Base-by-base conservation (phyloP, 805 yeast species). In the Nakazawaea anatomiae region DNA sequence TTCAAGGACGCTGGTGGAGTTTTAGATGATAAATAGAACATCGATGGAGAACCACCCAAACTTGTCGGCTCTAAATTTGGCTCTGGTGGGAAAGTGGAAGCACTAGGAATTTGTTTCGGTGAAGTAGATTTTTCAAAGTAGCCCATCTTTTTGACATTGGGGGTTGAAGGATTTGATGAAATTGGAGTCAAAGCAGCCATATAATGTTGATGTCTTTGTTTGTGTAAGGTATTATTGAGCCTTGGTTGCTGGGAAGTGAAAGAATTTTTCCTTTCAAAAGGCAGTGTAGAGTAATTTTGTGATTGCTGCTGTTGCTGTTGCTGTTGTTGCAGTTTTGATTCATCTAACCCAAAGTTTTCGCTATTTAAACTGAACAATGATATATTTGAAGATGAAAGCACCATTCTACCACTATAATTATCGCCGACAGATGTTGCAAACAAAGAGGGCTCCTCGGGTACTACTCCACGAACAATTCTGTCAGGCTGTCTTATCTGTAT, bases 21-120 rank as follows among this genome's bases (percentile, higher is more conserved):
- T 48, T 74, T 75, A 25, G 76, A 71, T n/a, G 73, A 68, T 43
- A 80, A 63, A 72, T 79, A 74, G 54, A 79, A 77, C 46, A 77
- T 62, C 4, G 83, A 77, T 1, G 85, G 85, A 0, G 82, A 77
- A 5, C 79, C 81, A 2, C 77, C 75, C 12, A 79, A 46, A 4
- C 82, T 76, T 0, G 75, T 71, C 2, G 85, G 83, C 42, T 67
- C 74, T 48, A 80, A 64, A 48, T 39, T 25, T 11, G 53, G 53
- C 43, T 51, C 53, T 25, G 53, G 53, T 9, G 53, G 53, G 44
- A 46, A 42, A 4, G n/a, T 35, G 11, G 46, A 18, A 11, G 29
- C 7, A 25, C 38, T 12, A 27, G 53, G 53, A n/a, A 51, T 51
- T 30, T 42, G 53, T 43, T 46, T 40, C 28, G 53, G 53, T 5